phyloP scores from a whole-genome alignment of 202 grass and related monocot species.

The Panicum hallii region DNA sequence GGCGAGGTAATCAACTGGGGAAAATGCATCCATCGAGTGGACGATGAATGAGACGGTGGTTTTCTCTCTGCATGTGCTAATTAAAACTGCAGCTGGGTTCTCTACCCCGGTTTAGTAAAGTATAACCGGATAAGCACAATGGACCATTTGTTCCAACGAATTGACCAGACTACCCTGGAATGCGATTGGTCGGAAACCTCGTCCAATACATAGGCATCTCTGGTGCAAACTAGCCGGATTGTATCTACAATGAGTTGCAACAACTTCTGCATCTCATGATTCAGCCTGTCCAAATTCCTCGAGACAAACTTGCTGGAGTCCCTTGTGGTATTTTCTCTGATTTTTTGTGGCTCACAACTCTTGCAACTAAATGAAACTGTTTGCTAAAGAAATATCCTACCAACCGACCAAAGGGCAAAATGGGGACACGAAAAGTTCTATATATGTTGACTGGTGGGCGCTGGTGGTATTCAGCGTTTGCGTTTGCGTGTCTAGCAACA shows the following conservation, averaged over 20 bases:
- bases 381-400: neutral
- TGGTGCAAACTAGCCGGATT: neutral
- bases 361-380: neutral
- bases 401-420: conserved; percentile 59
- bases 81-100: neutral
- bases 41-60: neutral
- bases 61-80: neutral
- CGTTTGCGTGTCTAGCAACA: conserved; percentile 20
- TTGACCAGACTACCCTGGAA: neutral
- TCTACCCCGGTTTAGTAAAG: conserved; percentile 11
- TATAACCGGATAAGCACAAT: conserved; percentile 39
- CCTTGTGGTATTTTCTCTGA: too few relatives aligned
- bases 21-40: neutral
- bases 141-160: neutral
- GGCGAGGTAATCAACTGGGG: neutral
- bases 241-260: neutral
- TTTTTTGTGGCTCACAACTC: neutral
- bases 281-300: conserved; percentile 1
- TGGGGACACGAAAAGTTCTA: conserved; percentile 30
- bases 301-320: neutral
- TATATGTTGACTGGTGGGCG: conserved; percentile 49
- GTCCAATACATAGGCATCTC: neutral
- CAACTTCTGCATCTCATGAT: neutral
- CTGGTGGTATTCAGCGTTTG: conserved; percentile 13
- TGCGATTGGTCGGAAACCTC: neutral